These are phyloP conservation scores for Penicillium carneum DNA, from an alignment of 2,329 filamentous ascomycete genomes.

Conservation along the genomic window DNA sequence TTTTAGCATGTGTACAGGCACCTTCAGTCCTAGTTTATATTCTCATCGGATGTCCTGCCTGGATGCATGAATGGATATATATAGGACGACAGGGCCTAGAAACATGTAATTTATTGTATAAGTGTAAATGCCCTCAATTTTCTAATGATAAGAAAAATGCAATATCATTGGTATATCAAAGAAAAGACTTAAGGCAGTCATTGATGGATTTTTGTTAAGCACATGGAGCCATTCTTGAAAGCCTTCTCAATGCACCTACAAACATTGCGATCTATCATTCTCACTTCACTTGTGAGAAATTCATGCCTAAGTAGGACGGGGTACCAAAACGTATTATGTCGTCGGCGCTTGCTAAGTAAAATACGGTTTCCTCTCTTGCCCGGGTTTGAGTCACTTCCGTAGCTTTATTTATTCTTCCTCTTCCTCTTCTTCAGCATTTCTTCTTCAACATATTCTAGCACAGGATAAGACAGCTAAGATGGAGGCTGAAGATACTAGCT, in stretches of 20 bases:
- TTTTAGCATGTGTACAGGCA: neutral
- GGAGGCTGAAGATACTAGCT: constrained; percentile 23
- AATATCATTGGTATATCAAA: neutral
- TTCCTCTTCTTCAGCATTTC: too few relatives aligned
- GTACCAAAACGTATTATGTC: neutral
- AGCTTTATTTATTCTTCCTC: neutral
- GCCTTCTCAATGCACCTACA: neutral
- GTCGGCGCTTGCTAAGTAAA: neutral
- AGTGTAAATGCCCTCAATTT: neutral
- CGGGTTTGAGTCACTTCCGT: too few relatives aligned
- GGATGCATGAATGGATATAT: neutral
- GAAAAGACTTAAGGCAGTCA: neutral
- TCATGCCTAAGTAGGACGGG: neutral
- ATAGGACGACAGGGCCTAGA: too few relatives aligned
- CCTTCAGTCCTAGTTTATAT: too few relatives aligned
- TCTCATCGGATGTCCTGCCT: neutral
- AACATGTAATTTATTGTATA: neutral
- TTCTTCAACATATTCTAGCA: neutral
- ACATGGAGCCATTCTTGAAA: too few relatives aligned
- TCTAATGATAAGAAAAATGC: neutral
- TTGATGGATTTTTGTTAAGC: neutral
- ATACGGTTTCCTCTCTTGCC: neutral
- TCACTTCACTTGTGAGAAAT: neutral
- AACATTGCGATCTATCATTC: neutral
- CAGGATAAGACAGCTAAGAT: neutral